These are phyloP conservation scores for Hericium coralloides DNA, from an alignment of 768 basidiomycete species.

Conservation along the genomic window DNA sequence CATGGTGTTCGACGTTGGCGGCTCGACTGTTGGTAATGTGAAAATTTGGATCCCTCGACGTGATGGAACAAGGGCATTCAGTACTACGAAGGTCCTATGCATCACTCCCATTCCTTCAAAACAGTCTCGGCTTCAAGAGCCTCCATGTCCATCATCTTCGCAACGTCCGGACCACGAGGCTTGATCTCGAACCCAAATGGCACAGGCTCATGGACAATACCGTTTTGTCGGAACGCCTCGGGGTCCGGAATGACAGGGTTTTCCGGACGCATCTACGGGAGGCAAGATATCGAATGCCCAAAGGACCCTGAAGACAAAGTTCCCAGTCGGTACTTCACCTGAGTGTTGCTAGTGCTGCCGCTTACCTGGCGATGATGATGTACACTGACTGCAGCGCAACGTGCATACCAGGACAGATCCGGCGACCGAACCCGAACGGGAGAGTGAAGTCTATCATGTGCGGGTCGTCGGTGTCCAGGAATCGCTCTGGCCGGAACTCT, in stretches of 20 bases:
- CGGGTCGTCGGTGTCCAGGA: constrained; percentile 1
- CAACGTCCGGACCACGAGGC: not conserved
- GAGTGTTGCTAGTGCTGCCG: not conserved
- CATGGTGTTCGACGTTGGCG: too few species aligned
- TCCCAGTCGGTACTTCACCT: not conserved
- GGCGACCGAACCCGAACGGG: constrained; percentile 4
- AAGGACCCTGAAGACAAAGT: not conserved
- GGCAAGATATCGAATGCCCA: constrained; percentile 2
- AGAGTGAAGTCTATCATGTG: not conserved
- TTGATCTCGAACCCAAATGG: not conserved
- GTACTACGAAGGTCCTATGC: not conserved
- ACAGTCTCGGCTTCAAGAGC: not conserved
- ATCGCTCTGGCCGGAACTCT: constrained; percentile 13
- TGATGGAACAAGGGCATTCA: too few species aligned
- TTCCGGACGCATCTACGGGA: not conserved
- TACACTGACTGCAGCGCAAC: not conserved
- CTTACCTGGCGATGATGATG: not conserved
- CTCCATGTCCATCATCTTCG: not conserved
- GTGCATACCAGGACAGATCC: constrained; percentile 2
- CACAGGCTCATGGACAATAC: not conserved
- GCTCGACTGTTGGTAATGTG: too few species aligned
- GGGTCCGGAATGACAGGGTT: not conserved
- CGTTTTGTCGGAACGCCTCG: not conserved
- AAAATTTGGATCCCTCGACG: too few species aligned
- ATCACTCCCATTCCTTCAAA: constrained; percentile 1